Base-by-base conservation (phyloP, 192 early-diverging fungal species). In the Pecoramyces ruminantium region DNA sequence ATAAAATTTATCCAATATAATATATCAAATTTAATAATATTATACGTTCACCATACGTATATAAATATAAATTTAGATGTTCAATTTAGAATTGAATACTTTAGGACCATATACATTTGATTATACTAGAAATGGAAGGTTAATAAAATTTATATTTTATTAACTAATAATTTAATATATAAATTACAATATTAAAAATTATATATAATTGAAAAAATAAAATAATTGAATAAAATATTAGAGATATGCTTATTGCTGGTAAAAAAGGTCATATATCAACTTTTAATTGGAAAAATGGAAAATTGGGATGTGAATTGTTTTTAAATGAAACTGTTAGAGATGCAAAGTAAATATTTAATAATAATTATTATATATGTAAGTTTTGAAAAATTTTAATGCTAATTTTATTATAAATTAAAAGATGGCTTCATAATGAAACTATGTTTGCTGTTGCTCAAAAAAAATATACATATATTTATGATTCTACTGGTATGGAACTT, bases 371-470 rank as follows among this genome's bases (percentile, higher is more conserved):
- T n/a, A n/a, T n/a, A n/a, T n/a, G n/a, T n/a, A n/a, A n/a, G n/a
- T n/a, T n/a, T n/a, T n/a, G n/a, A n/a, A n/a, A n/a, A n/a, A n/a
- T n/a, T n/a, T n/a, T n/a, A n/a, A n/a, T n/a, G n/a, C n/a, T n/a
- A n/a, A n/a, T n/a, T n/a, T n/a, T n/a, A n/a, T n/a, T n/a, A n/a
- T n/a, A 9, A 15, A 29, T 34, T 78, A 9, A 77, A 80, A 91
- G 88, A 34, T 98, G 96, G 96, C 92, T 98, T 77, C 97, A 98
- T 82, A 96, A 98, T 86, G 92, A 97, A 86, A 94, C 88, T 28
- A 83, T 97, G 87, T 94, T 96, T 85, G 97, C 97, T 16, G 95
- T 93, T 30, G 97, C 97, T 28, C 97, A 98, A 89, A 97, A 97
- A 84, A 93, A 94, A 86, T 92, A 95, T 82, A 95, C 92, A 0